Conservation (phyloP, 1,284 basidiomycete species). For the Melampsora americana region DNA sequence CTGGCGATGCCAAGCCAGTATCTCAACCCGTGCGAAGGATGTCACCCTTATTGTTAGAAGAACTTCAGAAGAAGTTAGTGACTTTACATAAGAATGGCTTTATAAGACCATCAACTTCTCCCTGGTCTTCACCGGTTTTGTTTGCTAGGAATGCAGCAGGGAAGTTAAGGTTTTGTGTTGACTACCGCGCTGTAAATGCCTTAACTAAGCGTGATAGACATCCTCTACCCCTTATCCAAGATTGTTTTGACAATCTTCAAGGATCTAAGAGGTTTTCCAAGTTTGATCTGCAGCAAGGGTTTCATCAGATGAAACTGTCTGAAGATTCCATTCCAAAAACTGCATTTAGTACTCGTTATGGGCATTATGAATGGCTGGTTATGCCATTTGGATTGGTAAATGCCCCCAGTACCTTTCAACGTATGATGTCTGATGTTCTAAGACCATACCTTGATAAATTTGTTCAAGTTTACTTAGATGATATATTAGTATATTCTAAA, state of each 20-base stretch:
- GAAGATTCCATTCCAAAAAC: neutral
- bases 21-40: neutral
- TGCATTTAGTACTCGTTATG: constrained; percentile 8
- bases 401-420: constrained; percentile 14
- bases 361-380: too few relatives aligned
- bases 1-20: neutral
- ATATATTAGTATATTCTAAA: constrained; percentile 15
- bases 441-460: constrained; percentile 1
- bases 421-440: constrained; percentile 13
- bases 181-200: constrained; percentile 8
- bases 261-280: constrained; percentile 11
- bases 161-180: neutral
- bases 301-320: constrained; percentile 5
- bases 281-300: constrained; percentile 24
- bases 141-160: neutral
- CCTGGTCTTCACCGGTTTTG: neutral
- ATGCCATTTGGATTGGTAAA: constrained; percentile 20
- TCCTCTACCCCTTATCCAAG: constrained; percentile 19
- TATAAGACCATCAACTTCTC: constrained; percentile 1
- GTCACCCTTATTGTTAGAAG: neutral
- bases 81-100: neutral
- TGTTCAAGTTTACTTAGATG: constrained; percentile 19
- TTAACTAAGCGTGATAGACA: constrained; percentile 16
- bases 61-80: neutral
- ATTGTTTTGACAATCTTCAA: constrained; percentile 11